Percentiles rank a stretch among this genome's conserved stretches.
These are phyloP conservation scores for Chalciporus piperatus DNA, from an alignment of 768 basidiomycete genomes.

Conservation along the genomic window DNA sequence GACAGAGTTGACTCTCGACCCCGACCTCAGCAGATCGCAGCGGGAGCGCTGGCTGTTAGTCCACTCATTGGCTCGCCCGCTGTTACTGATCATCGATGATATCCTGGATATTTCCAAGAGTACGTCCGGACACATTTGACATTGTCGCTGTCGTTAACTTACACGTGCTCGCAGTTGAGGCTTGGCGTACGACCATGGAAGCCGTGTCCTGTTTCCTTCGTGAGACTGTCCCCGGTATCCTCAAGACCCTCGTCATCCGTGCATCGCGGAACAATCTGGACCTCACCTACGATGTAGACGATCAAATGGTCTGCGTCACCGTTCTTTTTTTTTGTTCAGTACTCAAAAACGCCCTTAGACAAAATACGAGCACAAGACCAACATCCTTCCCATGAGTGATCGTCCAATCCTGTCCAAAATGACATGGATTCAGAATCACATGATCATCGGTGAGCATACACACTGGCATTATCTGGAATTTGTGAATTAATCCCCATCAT, in stretches of 20 bases:
- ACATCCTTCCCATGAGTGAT: too few species aligned
- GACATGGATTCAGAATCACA: too few species aligned
- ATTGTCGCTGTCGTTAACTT: not conserved
- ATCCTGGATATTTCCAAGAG: constrained; percentile 99
- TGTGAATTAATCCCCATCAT: too few species aligned
- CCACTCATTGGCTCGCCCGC: constrained; percentile 87
- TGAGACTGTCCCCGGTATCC: constrained; percentile 94
- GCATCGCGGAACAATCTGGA: constrained; percentile 96
- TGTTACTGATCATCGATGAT: constrained; percentile 97
- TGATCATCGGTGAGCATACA: too few species aligned
- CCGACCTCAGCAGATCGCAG: constrained; percentile 91
- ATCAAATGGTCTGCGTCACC: too few species aligned
- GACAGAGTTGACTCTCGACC: constrained; percentile 97
- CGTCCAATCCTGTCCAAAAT: too few species aligned
- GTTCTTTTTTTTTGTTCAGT: too few species aligned
- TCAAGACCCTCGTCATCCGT: constrained; percentile 97
- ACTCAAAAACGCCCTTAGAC: too few species aligned
- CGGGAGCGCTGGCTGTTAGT: constrained; percentile 94
- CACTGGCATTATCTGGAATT: too few species aligned
- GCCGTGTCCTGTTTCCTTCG: constrained; percentile 96
- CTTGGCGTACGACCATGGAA: constrained; percentile 99
- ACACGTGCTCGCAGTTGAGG: constrained; percentile 67
- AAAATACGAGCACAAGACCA: too few species aligned
- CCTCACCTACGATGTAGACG: constrained; percentile 93
- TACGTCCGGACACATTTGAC: constrained; percentile 41